These are phyloP conservation scores for Nakazawaea sp. DNA, from an alignment of 805 yeast species.

Conservation along the genomic window DNA sequence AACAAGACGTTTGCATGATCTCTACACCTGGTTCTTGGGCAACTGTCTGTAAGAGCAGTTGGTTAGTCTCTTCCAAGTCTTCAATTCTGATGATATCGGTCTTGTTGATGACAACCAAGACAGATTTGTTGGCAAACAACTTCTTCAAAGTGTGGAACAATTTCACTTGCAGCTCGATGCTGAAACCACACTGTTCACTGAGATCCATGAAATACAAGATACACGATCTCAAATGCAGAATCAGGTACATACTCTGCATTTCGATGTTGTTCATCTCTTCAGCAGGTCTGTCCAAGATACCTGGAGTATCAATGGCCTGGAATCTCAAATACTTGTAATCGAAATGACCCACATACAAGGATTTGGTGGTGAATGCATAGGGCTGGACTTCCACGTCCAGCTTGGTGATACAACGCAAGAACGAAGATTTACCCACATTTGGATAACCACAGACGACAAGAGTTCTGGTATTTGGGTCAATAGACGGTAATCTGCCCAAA, in stretches of 20 bases:
- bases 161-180: conserved; percentile 95
- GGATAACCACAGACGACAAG: conserved; percentile 97
- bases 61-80: conserved; percentile 74
- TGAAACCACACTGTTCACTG: conserved; percentile 98
- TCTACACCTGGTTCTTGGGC: conserved; percentile 74
- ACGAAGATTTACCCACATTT: conserved; percentile 97
- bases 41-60: conserved; percentile 62
- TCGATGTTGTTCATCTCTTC: conserved; percentile 99
- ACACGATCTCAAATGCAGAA: conserved; percentile 96
- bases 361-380: conserved; percentile 97
- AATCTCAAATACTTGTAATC: conserved; percentile 96
- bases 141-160: conserved; percentile 96
- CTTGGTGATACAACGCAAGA: conserved; percentile 86
- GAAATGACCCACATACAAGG: conserved; percentile 96
- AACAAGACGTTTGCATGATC: conserved; percentile 88
- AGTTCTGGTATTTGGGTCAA: conserved; percentile 98
- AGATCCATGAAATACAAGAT: conserved; percentile 97
- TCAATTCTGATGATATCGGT: conserved; percentile 83
- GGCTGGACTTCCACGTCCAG: conserved; percentile 99
- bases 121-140: conserved; percentile 92
- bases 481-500: conserved; percentile 94
- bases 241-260: conserved; percentile 98
- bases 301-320: conserved; percentile 99
- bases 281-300: conserved; percentile 96
- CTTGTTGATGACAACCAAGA: conserved; percentile 92